These are phyloP conservation scores for Dactylella cylindrospora DNA, from an alignment of 2,329 filamentous ascomycete species.

Conservation along the genomic window DNA sequence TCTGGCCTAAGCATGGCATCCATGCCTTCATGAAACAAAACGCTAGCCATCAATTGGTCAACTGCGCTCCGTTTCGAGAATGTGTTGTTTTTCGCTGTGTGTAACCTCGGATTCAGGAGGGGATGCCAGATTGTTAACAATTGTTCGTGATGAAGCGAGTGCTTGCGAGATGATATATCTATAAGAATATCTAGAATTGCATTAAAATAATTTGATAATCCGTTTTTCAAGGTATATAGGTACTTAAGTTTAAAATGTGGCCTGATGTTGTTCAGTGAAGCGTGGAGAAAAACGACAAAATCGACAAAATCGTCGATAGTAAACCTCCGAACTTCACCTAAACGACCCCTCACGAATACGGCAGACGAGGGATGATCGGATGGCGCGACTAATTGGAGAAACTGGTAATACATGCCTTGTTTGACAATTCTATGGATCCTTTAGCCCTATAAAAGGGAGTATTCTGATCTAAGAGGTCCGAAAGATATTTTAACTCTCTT, in stretches of 20 bases:
- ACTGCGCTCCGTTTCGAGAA: not conserved
- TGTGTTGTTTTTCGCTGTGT: slow-evolving; percentile 42
- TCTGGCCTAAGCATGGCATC: slow-evolving; percentile 11
- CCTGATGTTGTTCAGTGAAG: slow-evolving; percentile 16
- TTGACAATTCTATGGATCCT: slow-evolving; percentile 8
- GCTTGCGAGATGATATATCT: not conserved
- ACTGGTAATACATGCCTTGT: too few species aligned
- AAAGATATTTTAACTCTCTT: too few species aligned
- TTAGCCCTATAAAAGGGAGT: slow-evolving; percentile 21
- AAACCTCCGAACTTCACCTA: slow-evolving; percentile 17
- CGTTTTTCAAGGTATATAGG: not conserved
- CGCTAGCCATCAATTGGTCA: slow-evolving; percentile 4
- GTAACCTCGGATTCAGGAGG: slow-evolving; percentile 22
- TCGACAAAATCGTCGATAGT: not conserved
- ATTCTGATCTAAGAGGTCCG: too few species aligned
- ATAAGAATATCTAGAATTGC: slow-evolving; percentile 4
- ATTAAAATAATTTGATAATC: not conserved
- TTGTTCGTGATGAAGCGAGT: slow-evolving; percentile 5
- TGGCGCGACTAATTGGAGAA: too few species aligned
- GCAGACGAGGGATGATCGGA: too few species aligned
- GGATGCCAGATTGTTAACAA: slow-evolving; percentile 10
- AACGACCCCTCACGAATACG: too few species aligned
- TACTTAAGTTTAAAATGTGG: slow-evolving; percentile 6
- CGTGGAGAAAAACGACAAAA: not conserved
- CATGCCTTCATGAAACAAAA: slow-evolving; percentile 32